phyloP scores from a whole-genome alignment of 139 green algal species.

The Chlorella sp. region DNA sequence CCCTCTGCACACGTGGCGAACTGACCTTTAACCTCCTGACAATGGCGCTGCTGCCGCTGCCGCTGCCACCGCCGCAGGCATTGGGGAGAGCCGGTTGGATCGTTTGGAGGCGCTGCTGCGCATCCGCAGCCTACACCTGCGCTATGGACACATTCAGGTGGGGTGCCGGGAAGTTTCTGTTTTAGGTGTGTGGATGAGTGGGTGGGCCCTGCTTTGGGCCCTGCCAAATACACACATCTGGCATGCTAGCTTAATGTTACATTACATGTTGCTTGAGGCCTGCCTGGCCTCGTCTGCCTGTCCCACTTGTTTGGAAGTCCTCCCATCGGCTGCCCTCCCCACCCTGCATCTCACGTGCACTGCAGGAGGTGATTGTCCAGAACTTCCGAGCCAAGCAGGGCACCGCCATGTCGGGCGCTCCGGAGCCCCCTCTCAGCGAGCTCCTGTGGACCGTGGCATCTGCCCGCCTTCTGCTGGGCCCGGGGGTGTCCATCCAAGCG shows the following conservation, averaged over 20 bases:
- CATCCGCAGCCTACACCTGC: slow-evolving; percentile 60
- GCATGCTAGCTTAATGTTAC: too few relatives aligned
- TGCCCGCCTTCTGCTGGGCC: slow-evolving; percentile 81
- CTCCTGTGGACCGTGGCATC: slow-evolving; percentile 79
- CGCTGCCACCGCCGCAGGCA: slow-evolving; percentile 49
- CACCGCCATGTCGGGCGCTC: slow-evolving; percentile 71
- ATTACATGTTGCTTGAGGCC: too few relatives aligned
- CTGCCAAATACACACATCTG: too few relatives aligned
- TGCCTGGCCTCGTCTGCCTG: too few relatives aligned
- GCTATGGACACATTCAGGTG: slow-evolving; percentile 76
- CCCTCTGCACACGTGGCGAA: too few relatives aligned
- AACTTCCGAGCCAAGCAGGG: slow-evolving; percentile 83
- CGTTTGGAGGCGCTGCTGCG: slow-evolving; percentile 67
- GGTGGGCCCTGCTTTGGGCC: too few relatives aligned
- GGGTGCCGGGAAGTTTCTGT: background rate
- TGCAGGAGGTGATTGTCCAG: slow-evolving; percentile 91
- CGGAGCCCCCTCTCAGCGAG: slow-evolving; percentile 72
- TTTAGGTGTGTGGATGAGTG: background rate
- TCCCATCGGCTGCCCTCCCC: background rate
- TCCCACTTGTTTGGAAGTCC: too few relatives aligned
- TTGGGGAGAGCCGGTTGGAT: slow-evolving; percentile 81
- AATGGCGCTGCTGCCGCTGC: too few relatives aligned
- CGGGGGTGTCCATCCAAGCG: slow-evolving; percentile 68
- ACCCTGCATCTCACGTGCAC: background rate
- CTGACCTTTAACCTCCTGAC: too few relatives aligned